These are phyloP conservation scores for Mimosa bimucronata DNA, from an alignment of 306 rosid genomes.

Conservation along the genomic window DNA sequence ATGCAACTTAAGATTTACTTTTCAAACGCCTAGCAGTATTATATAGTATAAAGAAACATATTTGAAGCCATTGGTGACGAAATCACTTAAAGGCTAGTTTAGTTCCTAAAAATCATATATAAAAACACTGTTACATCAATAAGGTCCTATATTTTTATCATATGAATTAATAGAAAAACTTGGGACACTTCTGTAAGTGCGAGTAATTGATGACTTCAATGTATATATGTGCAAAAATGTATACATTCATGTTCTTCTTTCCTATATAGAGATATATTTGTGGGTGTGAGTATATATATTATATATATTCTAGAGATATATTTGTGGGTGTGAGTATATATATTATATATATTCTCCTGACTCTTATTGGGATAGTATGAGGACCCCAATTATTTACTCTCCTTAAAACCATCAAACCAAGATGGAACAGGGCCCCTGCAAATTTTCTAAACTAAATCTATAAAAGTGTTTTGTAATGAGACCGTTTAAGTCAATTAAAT, in stretches of 20 bases:
- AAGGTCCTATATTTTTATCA: slow-evolving; percentile 31
- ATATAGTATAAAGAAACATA: neutral
- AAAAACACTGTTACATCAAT: slow-evolving; percentile 23
- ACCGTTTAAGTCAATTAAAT: slow-evolving; percentile 46
- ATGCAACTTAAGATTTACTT: neutral
- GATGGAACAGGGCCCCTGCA: slow-evolving; percentile 63
- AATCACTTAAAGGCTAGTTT: slow-evolving; percentile 11
- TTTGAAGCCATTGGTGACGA: neutral
- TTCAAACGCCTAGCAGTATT: neutral
- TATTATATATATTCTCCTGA: slow-evolving; percentile 44
- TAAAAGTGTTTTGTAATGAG: slow-evolving; percentile 23
- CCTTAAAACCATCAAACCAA: slow-evolving; percentile 47
- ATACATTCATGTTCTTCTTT: slow-evolving; percentile 33
- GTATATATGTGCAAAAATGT: slow-evolving; percentile 54
- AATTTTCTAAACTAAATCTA: slow-evolving; percentile 55
- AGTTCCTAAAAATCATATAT: slow-evolving; percentile 24
- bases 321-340: neutral
- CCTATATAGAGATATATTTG: neutral
- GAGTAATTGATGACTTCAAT: slow-evolving; percentile 27
- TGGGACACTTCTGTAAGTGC: slow-evolving; percentile 35
- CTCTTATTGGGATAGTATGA: slow-evolving; percentile 52
- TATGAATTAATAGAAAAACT: slow-evolving; percentile 35
- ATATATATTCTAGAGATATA: neutral
- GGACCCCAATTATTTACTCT: slow-evolving; percentile 64
- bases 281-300: neutral